Conservation (phyloP, 2,329 filamentous ascomycete genomes). For the Nakataea oryzae region DNA sequence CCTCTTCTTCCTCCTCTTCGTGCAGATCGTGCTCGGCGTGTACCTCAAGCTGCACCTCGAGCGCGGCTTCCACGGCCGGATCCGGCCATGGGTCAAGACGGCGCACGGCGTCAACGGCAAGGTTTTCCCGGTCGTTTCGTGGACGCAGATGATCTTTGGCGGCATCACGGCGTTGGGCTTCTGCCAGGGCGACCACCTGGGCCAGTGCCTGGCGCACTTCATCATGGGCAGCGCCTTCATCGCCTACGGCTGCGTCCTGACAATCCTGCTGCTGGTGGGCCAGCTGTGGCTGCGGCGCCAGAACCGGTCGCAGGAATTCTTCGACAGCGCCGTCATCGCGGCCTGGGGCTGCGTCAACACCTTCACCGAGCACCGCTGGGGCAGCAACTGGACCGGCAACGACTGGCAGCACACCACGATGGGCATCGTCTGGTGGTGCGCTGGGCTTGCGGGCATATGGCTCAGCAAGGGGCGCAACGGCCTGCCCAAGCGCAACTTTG, state of each 20-base stretch:
- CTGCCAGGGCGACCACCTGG: conserved; percentile 82
- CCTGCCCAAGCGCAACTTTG: conserved; percentile 80
- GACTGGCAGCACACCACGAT: conserved; percentile 98
- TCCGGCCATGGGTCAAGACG: conserved; percentile 61
- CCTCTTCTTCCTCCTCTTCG: conserved; percentile 68
- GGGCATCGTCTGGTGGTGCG: conserved; percentile 98
- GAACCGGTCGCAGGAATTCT: conserved; percentile 91
- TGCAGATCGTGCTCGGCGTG: conserved; percentile 68
- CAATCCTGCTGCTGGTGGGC: conserved; percentile 76
- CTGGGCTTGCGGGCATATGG: conserved; percentile 86
- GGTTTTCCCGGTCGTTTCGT: conserved; percentile 72
- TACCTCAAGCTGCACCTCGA: conserved; percentile 88
- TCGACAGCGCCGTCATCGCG: conserved; percentile 82
- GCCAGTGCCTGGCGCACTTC: conserved; percentile 91
- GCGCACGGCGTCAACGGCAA: conserved; percentile 79
- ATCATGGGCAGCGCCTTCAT: conserved; percentile 99
- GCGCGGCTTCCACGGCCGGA: conserved; percentile 68
- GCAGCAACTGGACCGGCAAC: conserved; percentile 76
- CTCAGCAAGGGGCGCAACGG: conserved; percentile 76
- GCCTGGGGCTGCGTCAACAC: conserved; percentile 97
- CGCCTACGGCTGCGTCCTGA: conserved; percentile 80
- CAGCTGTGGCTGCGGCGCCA: conserved; percentile 76
- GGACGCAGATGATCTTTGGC: conserved; percentile 93
- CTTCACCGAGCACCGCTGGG: conserved; percentile 96
- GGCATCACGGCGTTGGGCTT: conserved; percentile 88